Base-by-base conservation (phyloP, 2,329 filamentous ascomycete genomes). In the Epichloe glyceriae region DNA sequence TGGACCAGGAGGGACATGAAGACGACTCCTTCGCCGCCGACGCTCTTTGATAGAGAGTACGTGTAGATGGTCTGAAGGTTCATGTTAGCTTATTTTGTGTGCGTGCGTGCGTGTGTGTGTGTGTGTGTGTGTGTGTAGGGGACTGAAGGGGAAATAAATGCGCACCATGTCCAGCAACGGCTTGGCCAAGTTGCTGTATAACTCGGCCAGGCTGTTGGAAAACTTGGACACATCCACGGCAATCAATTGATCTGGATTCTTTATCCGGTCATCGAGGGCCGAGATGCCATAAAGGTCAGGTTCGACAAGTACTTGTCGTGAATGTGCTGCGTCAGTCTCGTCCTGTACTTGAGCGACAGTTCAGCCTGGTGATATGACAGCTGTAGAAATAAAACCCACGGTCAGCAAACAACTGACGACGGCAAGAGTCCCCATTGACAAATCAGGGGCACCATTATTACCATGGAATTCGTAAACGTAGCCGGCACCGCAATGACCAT, bases 381-480 rank as follows among this genome's bases (percentile, higher is more conserved):
- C 88, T 94, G 61, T 51, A 50, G n/a, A n/a, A 20, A 26, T 1
- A 15, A n/a, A 14, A n/a, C 12, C 33, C 10, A 30, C 26, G 8
- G 45, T 40, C 10, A 7, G 37, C 20, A n/a, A n/a, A 3, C 39
- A 14, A 15, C 7, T 15, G 15, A 33, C 14, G 15, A 33, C 17
- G 15, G 10, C 15, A 41, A 12, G 19, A 19, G 5, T 30, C 1
- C 26, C 26, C 26, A 4, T 30, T 30, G 8, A 30, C 26, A 26
- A 8, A 8, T 26, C 26, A 6, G 26, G 22, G 26, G 26, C 26
- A 8, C 26, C 7, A 8, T 26, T 26, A 11, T 30, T 68, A 93
- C 87, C 93, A 98, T 98, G 0, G 90, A 96, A 68, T 98, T 98
- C 40, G 93, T 98, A 65, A 97, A 96, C 0, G 93, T 97, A 1